Percentiles rank a stretch among this genome's conserved stretches.
phyloP scores from a whole-genome alignment of 2,329 filamentous ascomycete genomes.

The Juglanconis oblonga region DNA sequence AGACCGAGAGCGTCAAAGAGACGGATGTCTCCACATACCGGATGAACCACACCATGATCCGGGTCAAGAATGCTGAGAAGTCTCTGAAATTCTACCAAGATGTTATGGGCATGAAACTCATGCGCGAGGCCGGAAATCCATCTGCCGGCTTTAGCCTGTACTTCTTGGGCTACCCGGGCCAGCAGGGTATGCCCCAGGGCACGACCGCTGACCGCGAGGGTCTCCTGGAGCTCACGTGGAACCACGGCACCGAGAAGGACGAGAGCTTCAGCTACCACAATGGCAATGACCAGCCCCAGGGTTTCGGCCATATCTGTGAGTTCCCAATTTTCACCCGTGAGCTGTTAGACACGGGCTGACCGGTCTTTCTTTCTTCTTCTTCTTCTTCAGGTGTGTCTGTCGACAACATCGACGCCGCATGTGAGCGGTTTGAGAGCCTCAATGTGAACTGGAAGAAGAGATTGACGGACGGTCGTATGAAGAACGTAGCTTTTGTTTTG shows the following conservation, averaged over 20 bases:
- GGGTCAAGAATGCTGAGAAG: constrained; percentile 77
- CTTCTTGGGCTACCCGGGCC: constrained; percentile 77
- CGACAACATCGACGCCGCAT: constrained; percentile 85
- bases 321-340: constrained; percentile 18
- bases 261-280: constrained; percentile 83
- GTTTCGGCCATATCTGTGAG: constrained; percentile 89
- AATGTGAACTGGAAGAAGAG: constrained; percentile 92
- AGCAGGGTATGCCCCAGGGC: constrained; percentile 50
- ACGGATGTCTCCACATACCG: constrained; percentile 77
- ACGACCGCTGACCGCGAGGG: constrained; percentile 72
- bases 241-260: constrained; percentile 81
- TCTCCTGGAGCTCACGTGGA: constrained; percentile 86
- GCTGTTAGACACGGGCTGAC: not conserved
- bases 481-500: constrained; percentile 86
- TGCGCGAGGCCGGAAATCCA: constrained; percentile 69
- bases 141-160: constrained; percentile 82
- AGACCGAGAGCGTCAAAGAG: constrained; percentile 67
- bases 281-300: constrained; percentile 87
- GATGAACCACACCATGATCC: constrained; percentile 91
- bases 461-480: constrained; percentile 88
- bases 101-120: constrained; percentile 80
- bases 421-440: constrained; percentile 77
- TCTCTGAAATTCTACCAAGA: constrained; percentile 81
- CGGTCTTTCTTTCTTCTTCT: not conserved
- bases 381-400: constrained; percentile 63